phyloP scores from a whole-genome alignment of 2,329 filamentous ascomycete genomes.

The Kalaharituber pfeilii region DNA sequence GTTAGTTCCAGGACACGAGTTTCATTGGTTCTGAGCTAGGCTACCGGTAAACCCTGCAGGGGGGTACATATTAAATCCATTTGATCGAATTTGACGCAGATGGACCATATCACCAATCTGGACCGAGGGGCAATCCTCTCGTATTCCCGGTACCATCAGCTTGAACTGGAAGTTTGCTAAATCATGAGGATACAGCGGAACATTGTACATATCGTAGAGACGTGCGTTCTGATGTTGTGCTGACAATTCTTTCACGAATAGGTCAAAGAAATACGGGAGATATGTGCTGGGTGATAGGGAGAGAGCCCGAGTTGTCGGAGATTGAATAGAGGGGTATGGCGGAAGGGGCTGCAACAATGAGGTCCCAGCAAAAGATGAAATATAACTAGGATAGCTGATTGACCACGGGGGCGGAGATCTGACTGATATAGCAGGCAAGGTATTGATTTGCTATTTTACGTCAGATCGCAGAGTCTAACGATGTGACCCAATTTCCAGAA shows the following conservation, averaged over 20 bases:
- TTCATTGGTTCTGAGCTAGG: not conserved
- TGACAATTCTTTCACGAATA: conserved; percentile 14
- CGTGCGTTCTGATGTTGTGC: conserved; percentile 13
- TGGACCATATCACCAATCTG: conserved; percentile 18
- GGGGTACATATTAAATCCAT: not conserved
- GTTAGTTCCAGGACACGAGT: not conserved
- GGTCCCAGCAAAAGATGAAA: conserved; percentile 18
- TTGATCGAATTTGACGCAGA: conserved; percentile 14
- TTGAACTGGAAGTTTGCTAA: conserved; percentile 11
- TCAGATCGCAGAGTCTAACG: not conserved
- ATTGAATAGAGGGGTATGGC: conserved; percentile 5
- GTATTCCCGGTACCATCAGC: conserved; percentile 16
- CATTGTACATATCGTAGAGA: conserved; percentile 17
- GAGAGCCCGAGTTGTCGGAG: conserved; percentile 3
- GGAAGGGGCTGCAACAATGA: conserved; percentile 11
- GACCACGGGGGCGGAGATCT: conserved; percentile 11
- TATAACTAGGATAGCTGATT: conserved; percentile 15
- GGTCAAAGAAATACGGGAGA: conserved; percentile 12
- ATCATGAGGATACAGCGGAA: conserved; percentile 11
- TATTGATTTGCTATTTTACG: conserved; percentile 14
- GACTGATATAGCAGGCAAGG: conserved; percentile 13
- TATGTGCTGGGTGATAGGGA: conserved; percentile 13
- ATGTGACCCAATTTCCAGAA: no score
- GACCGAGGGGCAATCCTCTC: conserved; percentile 18
- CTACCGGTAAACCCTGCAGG: not conserved